Evolutionary conservation across 1,139 yeast species (phyloP), one percentile per base, ranked within the genome.

Genomic region (Candida dubliniensis): DNA sequence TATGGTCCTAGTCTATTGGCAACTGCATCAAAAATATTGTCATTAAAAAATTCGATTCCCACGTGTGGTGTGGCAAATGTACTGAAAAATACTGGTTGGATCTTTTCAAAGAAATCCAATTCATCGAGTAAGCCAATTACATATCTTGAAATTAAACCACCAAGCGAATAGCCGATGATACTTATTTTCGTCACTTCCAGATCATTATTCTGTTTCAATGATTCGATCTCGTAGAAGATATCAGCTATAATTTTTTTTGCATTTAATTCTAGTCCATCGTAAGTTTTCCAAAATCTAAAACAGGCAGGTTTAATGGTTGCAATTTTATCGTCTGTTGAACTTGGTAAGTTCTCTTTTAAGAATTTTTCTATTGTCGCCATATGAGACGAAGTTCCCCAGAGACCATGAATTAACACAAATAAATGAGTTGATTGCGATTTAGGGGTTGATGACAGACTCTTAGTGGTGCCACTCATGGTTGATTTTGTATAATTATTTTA

Each of bases 61-160:
- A 88, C 69, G 65, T 91, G 97, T 1, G 98, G 98, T 1, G 96
- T 84, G 2, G 97, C 97, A 69, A 90, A 85, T 0, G 96, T 87
- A 12, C 90, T 75, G 58, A 84, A 85, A 41, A 81, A 67, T 2
- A 77, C 66, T 0, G 96, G 96, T 51, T 76, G 67, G 13, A 88
- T 77, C 2, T 56, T 56, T 2, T 81, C 75, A 53, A 88, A 88
- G 48, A 83, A 73, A 0, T 74, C 76, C 47, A 76, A 53, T 26
- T 71, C 75, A 41, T 77, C 60, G 38, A 89, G 66, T 40, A 82
- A 72, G 0, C 96, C 97, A 47, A 89, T 71, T 12, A 86, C 76
- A 58, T 86, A 87, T 38, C 96, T 57, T 9, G 74, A 54, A 30
- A 74, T 68, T 55, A 56, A 77, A 50, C 63, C 72, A 41, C 79